Percentiles rank a stretch among this genome's conserved stretches.
phyloP scores from a whole-genome alignment of 495 filamentous ascomycete species.

The Staphylotrichum longicolle region DNA sequence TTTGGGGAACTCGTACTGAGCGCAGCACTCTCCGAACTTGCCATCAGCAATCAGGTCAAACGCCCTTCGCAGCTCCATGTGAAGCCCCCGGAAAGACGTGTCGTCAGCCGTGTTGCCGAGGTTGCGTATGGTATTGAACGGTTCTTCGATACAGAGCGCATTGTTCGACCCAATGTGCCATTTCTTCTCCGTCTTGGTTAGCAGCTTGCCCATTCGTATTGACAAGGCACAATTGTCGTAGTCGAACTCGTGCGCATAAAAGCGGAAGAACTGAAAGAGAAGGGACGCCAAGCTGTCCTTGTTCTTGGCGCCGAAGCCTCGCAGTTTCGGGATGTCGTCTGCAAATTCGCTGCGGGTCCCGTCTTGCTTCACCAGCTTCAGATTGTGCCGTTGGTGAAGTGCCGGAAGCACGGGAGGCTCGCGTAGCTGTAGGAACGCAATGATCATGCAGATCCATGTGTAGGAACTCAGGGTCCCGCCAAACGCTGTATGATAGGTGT shows the following conservation, averaged over 20 bases:
- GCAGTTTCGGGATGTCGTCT: constrained; percentile 72
- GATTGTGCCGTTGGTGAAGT: constrained; percentile 72
- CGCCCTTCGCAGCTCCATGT: constrained; percentile 82
- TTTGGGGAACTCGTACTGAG: constrained; percentile 78
- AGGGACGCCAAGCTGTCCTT: constrained; percentile 78
- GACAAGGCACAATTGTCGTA: constrained; percentile 84
- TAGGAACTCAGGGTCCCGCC: constrained; percentile 97
- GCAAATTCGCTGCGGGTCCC: constrained; percentile 73
- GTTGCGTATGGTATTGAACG: constrained; percentile 91
- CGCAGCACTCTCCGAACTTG: constrained; percentile 75
- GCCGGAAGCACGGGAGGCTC: constrained; percentile 84
- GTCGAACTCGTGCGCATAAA: constrained; percentile 89
- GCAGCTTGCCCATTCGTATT: constrained; percentile 74
- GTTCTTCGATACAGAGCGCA: constrained; percentile 90
- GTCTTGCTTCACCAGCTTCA: constrained; percentile 56
- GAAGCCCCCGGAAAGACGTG: constrained; percentile 84
- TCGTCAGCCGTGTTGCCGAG: constrained; percentile 96
- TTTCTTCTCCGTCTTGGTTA: constrained; percentile 82
- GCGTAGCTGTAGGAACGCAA: constrained; percentile 91
- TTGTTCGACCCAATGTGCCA: constrained; percentile 79
- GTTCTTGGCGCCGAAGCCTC: constrained; percentile 73
- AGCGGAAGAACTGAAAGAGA: constrained; percentile 90
- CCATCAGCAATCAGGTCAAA: constrained; percentile 75
- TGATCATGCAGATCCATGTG: constrained; percentile 99
- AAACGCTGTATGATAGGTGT: constrained; percentile 56